Evolutionary conservation across 2,329 filamentous ascomycete genomes (phyloP).

Genomic region (Fusarium acutatum): DNA sequence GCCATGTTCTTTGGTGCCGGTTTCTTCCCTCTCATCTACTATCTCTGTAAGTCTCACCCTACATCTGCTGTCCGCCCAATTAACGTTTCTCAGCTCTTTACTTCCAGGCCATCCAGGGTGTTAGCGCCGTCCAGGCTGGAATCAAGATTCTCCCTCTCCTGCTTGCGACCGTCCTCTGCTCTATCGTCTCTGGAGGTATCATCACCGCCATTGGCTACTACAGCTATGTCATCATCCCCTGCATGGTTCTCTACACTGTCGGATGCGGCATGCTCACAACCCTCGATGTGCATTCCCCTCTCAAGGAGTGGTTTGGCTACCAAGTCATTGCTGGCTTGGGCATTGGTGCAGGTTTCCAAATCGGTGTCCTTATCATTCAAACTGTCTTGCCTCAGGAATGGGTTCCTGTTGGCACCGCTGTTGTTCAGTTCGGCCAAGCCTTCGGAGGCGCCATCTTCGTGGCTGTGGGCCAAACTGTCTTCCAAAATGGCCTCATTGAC

Average conservation of each 20-base stretch:
- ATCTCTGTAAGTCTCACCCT: slow-evolving; percentile 53
- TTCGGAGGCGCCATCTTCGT: slow-evolving; percentile 73
- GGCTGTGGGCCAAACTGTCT: slow-evolving; percentile 71
- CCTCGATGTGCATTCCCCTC: slow-evolving; percentile 55
- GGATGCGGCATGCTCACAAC: slow-evolving; percentile 65
- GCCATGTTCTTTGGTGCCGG: slow-evolving; percentile 58
- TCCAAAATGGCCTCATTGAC: slow-evolving; percentile 69
- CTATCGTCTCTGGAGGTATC: slow-evolving; percentile 53
- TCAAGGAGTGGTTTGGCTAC: slow-evolving; percentile 65
- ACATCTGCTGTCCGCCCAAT: background rate
- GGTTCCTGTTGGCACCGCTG: slow-evolving; percentile 60
- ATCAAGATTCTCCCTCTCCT: slow-evolving; percentile 64
- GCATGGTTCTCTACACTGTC: slow-evolving; percentile 53
- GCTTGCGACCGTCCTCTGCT: slow-evolving; percentile 59
- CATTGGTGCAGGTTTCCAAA: slow-evolving; percentile 58
- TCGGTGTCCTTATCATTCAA: slow-evolving; percentile 60
- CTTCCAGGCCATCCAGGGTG: slow-evolving; percentile 63
- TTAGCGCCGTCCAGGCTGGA: slow-evolving; percentile 61
- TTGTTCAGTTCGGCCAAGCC: slow-evolving; percentile 68
- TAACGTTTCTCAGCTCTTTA: slow-evolving; percentile 52
- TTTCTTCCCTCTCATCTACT: slow-evolving; percentile 64
- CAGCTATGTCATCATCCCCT: slow-evolving; percentile 51
- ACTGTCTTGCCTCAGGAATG: slow-evolving; percentile 58
- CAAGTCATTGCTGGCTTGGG: slow-evolving; percentile 65
- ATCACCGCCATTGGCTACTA: slow-evolving; percentile 56